phyloP scores from a whole-genome alignment of 1,284 basidiomycete genomes.

The Albatrellus sp. region DNA sequence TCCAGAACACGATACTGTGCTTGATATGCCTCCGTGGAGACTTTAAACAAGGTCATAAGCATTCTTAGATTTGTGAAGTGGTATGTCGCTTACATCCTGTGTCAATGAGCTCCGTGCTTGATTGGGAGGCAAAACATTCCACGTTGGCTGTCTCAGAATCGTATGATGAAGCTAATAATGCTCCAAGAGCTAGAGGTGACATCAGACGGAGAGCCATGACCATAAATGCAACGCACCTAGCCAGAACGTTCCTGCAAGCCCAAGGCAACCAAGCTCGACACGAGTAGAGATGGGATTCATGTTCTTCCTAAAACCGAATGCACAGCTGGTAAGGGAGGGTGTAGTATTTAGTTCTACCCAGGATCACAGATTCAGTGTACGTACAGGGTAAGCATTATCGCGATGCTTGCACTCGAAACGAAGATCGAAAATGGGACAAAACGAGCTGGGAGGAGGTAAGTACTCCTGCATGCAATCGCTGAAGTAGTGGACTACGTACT shows the following conservation, averaged over 20 bases:
- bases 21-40: conserved; percentile 62
- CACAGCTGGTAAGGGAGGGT: conserved; percentile 29
- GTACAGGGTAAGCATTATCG: conserved; percentile 56
- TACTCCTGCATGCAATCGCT: neutral
- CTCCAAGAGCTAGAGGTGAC: conserved; percentile 45
- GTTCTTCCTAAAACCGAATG: conserved; percentile 46
- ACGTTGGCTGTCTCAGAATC: conserved; percentile 67
- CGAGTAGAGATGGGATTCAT: conserved; percentile 70
- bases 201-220: conserved; percentile 8
- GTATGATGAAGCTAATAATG: conserved; percentile 55
- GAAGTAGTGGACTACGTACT: conserved; percentile 33
- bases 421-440: conserved; percentile 77
- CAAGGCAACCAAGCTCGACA: conserved; percentile 58
- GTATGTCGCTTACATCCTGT: conserved; percentile 38
- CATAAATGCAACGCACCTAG: conserved; percentile 36
- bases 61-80: conserved; percentile 4
- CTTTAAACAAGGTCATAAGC: conserved; percentile 17
- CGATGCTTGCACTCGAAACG: conserved; percentile 53
- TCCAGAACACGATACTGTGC: conserved; percentile 73
- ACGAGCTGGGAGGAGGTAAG: conserved; percentile 37
- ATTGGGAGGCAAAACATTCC: conserved; percentile 58
- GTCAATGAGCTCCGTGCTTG: conserved; percentile 37
- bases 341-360: conserved; percentile 1
- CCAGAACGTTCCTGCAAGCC: conserved; percentile 66
- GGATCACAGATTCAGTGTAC: conserved; percentile 15